Percentiles rank a stretch among this genome's conserved stretches.
Conservation (phyloP, 1,284 basidiomycete genomes). For the Moesziomyces antarcticus region DNA sequence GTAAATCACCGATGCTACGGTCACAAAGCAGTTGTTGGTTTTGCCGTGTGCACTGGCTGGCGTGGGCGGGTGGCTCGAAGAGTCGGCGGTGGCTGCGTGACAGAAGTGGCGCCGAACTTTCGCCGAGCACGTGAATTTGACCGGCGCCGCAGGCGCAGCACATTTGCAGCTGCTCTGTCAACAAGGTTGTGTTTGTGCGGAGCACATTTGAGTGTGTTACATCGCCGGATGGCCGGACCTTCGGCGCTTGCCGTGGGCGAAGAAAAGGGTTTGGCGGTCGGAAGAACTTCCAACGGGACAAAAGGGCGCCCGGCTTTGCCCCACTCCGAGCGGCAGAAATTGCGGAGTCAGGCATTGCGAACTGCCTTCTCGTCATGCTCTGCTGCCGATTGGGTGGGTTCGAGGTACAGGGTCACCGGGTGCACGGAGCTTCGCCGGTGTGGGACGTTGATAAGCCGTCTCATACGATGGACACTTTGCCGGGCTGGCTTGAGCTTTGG, state of each 20-base stretch:
- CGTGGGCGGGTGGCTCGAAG: neutral
- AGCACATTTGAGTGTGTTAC: neutral
- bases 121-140: neutral
- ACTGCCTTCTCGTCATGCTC: too few species aligned
- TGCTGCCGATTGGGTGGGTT: neutral
- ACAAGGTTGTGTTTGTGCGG: neutral
- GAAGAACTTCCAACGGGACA: neutral
- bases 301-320: neutral
- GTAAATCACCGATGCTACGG: too few species aligned
- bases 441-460: neutral
- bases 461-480: too few species aligned
- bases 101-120: neutral
- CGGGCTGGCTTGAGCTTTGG: neutral
- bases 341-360: too few species aligned
- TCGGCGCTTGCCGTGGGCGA: neutral
- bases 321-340: neutral
- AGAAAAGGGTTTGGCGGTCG: neutral
- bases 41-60: neutral
- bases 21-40: neutral
- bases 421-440: neutral
- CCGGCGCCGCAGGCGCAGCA: too few species aligned
- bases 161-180: neutral
- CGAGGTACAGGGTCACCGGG: neutral
- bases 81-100: neutral
- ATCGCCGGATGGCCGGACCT: neutral